Evolutionary conservation across 495 filamentous ascomycete species (phyloP), one percentile per base, ranked within the genome.

Genomic region (Xylaria curta): DNA sequence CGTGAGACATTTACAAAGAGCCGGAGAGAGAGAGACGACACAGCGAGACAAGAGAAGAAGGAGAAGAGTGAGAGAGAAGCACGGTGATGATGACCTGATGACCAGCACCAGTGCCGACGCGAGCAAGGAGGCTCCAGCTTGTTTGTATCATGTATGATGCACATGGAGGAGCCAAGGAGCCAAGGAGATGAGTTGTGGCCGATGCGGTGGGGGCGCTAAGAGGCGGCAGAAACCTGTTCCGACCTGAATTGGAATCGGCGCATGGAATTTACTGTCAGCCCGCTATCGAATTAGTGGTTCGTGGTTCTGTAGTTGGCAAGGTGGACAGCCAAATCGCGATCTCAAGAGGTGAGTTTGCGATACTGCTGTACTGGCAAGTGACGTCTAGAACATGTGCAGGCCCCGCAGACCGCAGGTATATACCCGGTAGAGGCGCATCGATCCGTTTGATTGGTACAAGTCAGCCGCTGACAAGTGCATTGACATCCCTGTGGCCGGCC

Each of bases 121-220:
- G 65, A 56, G 33, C 47, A 67, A 67, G 65, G 65, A 54, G 65
- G 65, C 65, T 67, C 65, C 65, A 67, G 42, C 42, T 28, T 67
- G 38, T 42, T 42, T 42, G 65, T 67, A 67, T 67, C 65, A 67
- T 67, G 65, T 67, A 67, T 67, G 65, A 67, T 67, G 65, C 49
- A 67, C 49, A 65, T 47, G 62, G 62, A 33, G 42, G 62, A n/a
- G 62, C 21, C 31, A 21, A 33, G 42, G 62, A n/a, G 62, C 21
- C 31, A 21, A 65, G 42, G 42, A 47, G 31, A 33, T 9, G 28
- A 15, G 19, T 47, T 66, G 15, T 54, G n/a, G 47, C 64, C 64
- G 42, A 54, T 21, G 59, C 36, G 8, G 65, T 40, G 31, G 49
- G 49, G 49, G 65, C 31, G 49, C 46, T 38, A 42, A 44, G n/a